Percentiles rank a stretch among this genome's conserved stretches.
These are phyloP conservation scores for Pleurotus sapidus DNA, from an alignment of 768 basidiomycete species.

Conservation along the genomic window DNA sequence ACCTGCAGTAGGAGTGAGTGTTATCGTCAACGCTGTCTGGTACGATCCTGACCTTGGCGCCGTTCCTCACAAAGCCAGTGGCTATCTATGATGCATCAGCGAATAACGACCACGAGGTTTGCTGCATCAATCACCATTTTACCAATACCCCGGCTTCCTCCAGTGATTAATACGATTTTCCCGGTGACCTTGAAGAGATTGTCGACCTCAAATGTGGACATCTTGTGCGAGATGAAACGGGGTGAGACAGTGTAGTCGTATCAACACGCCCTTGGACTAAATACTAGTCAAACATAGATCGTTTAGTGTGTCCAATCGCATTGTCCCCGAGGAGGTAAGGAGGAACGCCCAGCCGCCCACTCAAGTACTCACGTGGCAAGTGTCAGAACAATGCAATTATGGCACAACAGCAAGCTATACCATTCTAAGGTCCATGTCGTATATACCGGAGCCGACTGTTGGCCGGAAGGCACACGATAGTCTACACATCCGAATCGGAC, in stretches of 20 bases:
- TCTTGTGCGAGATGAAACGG: constrained; percentile 14
- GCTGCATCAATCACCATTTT: constrained; percentile 46
- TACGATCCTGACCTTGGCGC: constrained; percentile 31
- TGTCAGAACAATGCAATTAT: constrained; percentile 5
- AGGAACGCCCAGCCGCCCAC: neutral
- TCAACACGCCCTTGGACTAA: constrained; percentile 1
- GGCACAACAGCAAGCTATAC: constrained; percentile 1
- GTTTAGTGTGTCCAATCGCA: constrained; percentile 1
- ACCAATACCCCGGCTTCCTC: constrained; percentile 64
- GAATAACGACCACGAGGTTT: neutral
- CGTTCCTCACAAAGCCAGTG: constrained; percentile 59
- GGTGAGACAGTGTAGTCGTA: neutral
- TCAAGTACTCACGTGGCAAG: neutral
- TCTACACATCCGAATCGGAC: constrained; percentile 27
- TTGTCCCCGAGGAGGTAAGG: constrained; percentile 8
- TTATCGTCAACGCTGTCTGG: neutral
- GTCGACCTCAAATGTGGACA: constrained; percentile 32
- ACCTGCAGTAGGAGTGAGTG: constrained; percentile 28
- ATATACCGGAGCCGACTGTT: constrained; percentile 3
- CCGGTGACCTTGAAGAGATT: constrained; percentile 49
- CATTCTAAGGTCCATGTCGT: constrained; percentile 2
- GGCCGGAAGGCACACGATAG: neutral
- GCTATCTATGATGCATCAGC: constrained; percentile 44
- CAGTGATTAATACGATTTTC: constrained; percentile 60
- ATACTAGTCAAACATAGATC: neutral